Evolutionary conservation across 2,329 filamentous ascomycete species (phyloP).

Genomic region (Xylaria sp.): DNA sequence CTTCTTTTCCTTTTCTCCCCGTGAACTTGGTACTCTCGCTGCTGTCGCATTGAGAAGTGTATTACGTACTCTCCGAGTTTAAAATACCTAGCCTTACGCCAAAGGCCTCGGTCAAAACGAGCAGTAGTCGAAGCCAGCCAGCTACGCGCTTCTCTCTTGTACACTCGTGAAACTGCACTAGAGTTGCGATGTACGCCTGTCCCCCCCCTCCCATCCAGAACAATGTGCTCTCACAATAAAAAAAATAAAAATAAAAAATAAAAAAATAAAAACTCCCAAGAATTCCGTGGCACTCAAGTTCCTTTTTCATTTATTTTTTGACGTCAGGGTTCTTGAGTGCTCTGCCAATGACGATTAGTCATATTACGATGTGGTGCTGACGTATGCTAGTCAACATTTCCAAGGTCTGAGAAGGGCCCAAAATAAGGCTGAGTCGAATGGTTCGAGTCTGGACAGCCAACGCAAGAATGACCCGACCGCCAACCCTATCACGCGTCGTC

Average conservation of each 20-base stretch:
- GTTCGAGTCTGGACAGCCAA: slow-evolving; percentile 42
- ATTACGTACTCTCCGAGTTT: not conserved
- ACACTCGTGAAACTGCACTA: not conserved
- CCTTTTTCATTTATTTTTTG: not conserved
- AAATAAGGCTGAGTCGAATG: slow-evolving; percentile 55
- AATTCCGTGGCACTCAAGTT: not conserved
- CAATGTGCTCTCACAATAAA: not conserved
- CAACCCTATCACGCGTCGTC: slow-evolving; percentile 66
- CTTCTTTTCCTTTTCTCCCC: not conserved
- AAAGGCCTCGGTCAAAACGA: not conserved
- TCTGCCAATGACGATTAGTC: not conserved
- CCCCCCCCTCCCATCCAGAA: not conserved
- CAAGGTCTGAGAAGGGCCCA: slow-evolving; percentile 62
- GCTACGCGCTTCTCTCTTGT: not conserved
- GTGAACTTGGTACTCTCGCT: not conserved
- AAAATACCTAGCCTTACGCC: not conserved
- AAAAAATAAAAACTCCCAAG: too few species aligned
- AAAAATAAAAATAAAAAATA: too few species aligned
- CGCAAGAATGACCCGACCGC: slow-evolving; percentile 55
- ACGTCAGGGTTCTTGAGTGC: not conserved
- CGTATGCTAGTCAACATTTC: slow-evolving; percentile 59
- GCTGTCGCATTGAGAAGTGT: not conserved
- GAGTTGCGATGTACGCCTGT: not conserved
- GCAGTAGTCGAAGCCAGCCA: not conserved
- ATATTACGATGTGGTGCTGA: slow-evolving; percentile 25